Base-by-base conservation (phyloP, 108 stramenopile genomes). In the Craspedostauros australis region DNA sequence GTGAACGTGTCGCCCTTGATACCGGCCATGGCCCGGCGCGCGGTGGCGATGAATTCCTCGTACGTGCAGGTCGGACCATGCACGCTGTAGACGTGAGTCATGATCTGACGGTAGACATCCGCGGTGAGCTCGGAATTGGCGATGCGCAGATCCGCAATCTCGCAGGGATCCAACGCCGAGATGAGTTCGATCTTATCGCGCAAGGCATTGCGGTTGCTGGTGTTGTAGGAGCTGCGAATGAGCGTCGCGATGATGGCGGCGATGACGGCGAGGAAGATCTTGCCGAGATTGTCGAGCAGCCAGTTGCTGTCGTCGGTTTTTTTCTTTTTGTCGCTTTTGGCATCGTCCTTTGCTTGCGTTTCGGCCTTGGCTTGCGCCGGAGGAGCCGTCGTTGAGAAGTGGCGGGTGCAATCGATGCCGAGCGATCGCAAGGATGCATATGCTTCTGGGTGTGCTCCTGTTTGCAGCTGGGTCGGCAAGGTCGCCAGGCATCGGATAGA, bases 271-370 rank as follows among this genome's bases (percentile, higher is more conserved):
- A 86, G 60, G 46, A 83, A 78, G 28, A 82, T 82, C 22, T 59
- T 72, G 12, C 90, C 90, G n/a, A 92, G 68, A 52, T 93, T 79
- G 61, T 93, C 91, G 4, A 93, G 66, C 50, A 93, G 86, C 12
- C 87, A 58, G 60, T 88, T 86, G 42, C 66, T 68, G 16, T 80
- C 69, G 11, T 68, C 67, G n/a, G 62, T 52, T 39, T 60, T 77
- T 50, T 61, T 34, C 36, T 46, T 47, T 25, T 54, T 45, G n/a
- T n/a, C n/a, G n/a, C n/a, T n/a, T n/a, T n/a, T n/a, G n/a, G n/a
- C n/a, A n/a, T n/a, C n/a, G n/a, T n/a, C n/a, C n/a, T n/a, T n/a
- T n/a, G n/a, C n/a, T n/a, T n/a, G n/a, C n/a, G n/a, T n/a, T n/a
- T n/a, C n/a, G n/a, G n/a, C n/a, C n/a, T n/a, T n/a, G n/a, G n/a